Base-by-base conservation (phyloP, 2,329 filamentous ascomycete genomes). In the Trichoderma sp. region DNA sequence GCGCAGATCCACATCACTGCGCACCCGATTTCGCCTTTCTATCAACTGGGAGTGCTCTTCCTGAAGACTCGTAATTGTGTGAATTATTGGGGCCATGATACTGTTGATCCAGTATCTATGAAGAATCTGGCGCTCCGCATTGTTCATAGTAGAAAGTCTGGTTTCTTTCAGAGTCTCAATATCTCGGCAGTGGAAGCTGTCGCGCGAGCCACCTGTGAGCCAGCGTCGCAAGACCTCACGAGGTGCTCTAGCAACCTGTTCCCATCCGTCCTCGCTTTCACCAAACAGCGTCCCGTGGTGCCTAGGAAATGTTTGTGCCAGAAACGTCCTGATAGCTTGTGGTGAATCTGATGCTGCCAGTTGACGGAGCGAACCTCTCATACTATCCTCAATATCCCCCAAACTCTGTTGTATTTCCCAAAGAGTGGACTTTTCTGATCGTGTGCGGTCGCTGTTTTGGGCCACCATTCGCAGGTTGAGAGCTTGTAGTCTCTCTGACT, bases 381-480 rank as follows among this genome's bases (percentile, higher is more conserved):
- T 67, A 4, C 29, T 24, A 11, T 12, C 3, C 16, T 35, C 6
- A n/a, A 67, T 6, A 11, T 2, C 12, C n/a, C 60, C 24, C 18
- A 74, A 18, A 7, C 31, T 35, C 16, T 50, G 62, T 5, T 60
- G 24, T 31, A 68, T 45, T 12, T n/a, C 7, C 8, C 59, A 74
- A 11, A 74, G 62, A 12, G 24, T n/a, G 12, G 9, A 27, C 27
- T 50, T 74, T 76, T 88, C 85, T 0, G 81, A 75, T n/a, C 81
- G 85, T 1, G 87, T 89, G 11, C 81, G 80, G 1, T 80, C 78
- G 8, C 81, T 78, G 0, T 77, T 73, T 16, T 79, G 76, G 1
- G 79, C 79, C 5, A 89, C 82, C 0, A 78, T 75, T 0, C 86
- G 83, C 6, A 93, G 85, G 73, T 90, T 92, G n/a, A 88, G 80